A percentile compares a stretch with the other conserved stretches of the same genome.
These are phyloP conservation scores for Neurospora hispaniola DNA, from an alignment of 495 filamentous ascomycete genomes.

Conservation along the genomic window DNA sequence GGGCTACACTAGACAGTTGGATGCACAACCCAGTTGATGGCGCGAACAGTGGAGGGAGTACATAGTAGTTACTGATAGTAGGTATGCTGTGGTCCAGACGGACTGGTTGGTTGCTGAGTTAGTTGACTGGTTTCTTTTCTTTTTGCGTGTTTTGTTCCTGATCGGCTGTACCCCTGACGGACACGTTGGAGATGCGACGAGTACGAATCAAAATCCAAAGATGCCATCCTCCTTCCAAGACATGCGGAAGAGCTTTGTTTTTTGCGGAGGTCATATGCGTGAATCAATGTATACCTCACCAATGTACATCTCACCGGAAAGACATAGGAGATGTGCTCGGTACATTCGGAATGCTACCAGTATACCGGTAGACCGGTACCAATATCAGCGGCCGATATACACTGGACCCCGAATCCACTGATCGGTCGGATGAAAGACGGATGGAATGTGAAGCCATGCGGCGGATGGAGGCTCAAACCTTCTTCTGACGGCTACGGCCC, in stretches of 20 bases:
- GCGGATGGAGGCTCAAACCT: not conserved
- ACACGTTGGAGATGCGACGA: not conserved
- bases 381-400: not conserved
- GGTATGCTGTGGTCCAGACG: not conserved
- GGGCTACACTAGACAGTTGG: not conserved
- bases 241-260: not conserved
- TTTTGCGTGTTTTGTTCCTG: no score
- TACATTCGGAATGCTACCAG: not conserved
- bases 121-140: not conserved
- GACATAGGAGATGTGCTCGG: not conserved
- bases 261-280: not conserved
- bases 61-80: not conserved
- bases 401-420: not conserved
- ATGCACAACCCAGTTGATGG: not conserved
- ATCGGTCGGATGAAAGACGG: not conserved
- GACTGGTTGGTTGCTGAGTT: not conserved
- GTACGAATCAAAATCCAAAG: not conserved
- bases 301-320: not conserved
- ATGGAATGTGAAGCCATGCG: not conserved
- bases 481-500: not conserved
- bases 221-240: not conserved
- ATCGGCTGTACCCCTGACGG: not conserved
- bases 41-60: not conserved
- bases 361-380: not conserved
- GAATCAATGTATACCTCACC: not conserved